Conservation (phyloP, 1,139 yeast genomes). For the Hyphopichia fennica region DNA sequence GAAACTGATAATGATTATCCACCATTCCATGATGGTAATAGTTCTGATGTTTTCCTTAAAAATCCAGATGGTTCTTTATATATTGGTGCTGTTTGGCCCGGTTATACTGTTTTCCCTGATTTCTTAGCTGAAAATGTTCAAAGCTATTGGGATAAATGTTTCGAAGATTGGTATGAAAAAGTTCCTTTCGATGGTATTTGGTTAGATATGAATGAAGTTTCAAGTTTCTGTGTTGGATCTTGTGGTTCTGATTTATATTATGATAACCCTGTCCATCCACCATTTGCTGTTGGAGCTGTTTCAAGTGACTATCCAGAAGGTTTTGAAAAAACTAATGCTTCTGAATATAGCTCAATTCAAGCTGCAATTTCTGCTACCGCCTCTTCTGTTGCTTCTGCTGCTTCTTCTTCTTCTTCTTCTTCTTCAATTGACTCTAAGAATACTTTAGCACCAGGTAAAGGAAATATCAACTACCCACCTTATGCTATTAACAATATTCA, state of each 20-base stretch:
- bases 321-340: slow-evolving; percentile 18
- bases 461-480: slow-evolving; percentile 33
- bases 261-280: slow-evolving; percentile 22
- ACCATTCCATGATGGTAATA: slow-evolving; percentile 23
- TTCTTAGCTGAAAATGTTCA: slow-evolving; percentile 23
- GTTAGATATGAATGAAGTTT: slow-evolving; percentile 37
- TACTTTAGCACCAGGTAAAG: slow-evolving; percentile 22
- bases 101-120: slow-evolving; percentile 34
- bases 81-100: slow-evolving; percentile 27
- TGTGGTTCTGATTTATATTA: slow-evolving; percentile 20
- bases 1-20: slow-evolving; percentile 21
- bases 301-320: slow-evolving; percentile 18
- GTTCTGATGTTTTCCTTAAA: slow-evolving; percentile 24
- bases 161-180: slow-evolving; percentile 20
- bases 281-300: slow-evolving; percentile 17
- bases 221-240: slow-evolving; percentile 32
- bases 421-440: slow-evolving; percentile 16
- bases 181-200: slow-evolving; percentile 32
- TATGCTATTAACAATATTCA: slow-evolving; percentile 25
- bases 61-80: slow-evolving; percentile 27
- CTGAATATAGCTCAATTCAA: slow-evolving; percentile 18
- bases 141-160: slow-evolving; percentile 22
- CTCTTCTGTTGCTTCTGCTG: slow-evolving; percentile 11
- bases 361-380: slow-evolving; percentile 12
- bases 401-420: slow-evolving; percentile 11